Evolutionary conservation across 345 rosid species (phyloP).

Genomic region (Lepidium aucheri): DNA sequence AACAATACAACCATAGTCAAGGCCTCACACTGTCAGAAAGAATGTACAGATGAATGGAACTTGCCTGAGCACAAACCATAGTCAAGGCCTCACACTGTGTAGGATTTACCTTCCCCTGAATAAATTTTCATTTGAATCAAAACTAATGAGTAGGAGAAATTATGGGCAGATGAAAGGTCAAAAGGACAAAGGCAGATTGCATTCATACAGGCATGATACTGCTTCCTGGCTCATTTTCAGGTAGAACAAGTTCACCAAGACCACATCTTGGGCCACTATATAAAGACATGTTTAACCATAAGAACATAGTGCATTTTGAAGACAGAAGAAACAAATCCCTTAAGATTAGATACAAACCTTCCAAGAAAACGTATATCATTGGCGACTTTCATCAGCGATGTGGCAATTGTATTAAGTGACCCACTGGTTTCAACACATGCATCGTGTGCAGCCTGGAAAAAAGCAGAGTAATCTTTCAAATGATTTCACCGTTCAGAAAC

Average conservation of each 20-base stretch:
- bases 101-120: constrained; percentile 97
- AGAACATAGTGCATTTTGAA: constrained; percentile 2
- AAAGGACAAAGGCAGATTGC: constrained; percentile 8
- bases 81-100: constrained; percentile 98
- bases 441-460: constrained; percentile 90
- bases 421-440: constrained; percentile 97
- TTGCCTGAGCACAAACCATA: constrained; percentile 98
- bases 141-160: background rate
- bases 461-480: constrained; percentile 10
- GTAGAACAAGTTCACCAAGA: constrained; percentile 96
- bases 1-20: background rate
- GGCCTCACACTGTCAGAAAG: no score
- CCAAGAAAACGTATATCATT: constrained; percentile 88
- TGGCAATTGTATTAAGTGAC: constrained; percentile 70
- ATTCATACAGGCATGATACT: constrained; percentile 91
- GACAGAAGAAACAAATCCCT: background rate
- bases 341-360: constrained; percentile 39
- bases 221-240: constrained; percentile 99
- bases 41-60: background rate
- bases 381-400: constrained; percentile 86
- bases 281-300: constrained; percentile 22
- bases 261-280: constrained; percentile 95
- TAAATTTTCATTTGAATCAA: constrained; percentile 13
- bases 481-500: background rate
- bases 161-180: background rate